A percentile compares a stretch with the other conserved stretches of the same genome.
These are phyloP conservation scores for Fraxinus velutina DNA, from an alignment of 305 asterid species.

Conservation along the genomic window DNA sequence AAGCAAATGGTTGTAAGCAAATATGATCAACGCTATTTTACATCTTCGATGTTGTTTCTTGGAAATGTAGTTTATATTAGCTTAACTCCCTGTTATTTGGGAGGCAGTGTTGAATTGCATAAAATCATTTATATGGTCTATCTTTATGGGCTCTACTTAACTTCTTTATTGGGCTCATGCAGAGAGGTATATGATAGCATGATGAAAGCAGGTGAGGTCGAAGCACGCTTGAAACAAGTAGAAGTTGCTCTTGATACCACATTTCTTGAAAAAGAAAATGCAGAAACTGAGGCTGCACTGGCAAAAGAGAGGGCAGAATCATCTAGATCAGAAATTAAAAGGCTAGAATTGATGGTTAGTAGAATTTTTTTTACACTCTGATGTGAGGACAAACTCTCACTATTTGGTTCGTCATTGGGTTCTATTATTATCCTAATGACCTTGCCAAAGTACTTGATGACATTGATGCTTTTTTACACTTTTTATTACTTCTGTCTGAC, in stretches of 20 bases:
- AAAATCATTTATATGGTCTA: slow-evolving; percentile 20
- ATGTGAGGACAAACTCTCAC: slow-evolving; percentile 13
- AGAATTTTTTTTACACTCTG: slow-evolving; percentile 16
- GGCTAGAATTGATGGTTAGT: slow-evolving; percentile 69
- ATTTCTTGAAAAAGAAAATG: slow-evolving; percentile 60
- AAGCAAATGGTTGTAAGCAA: slow-evolving; percentile 7
- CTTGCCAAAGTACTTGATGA: slow-evolving; percentile 6
- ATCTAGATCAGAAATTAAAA: slow-evolving; percentile 60
- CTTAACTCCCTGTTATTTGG: slow-evolving; percentile 3
- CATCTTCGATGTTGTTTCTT: not conserved
- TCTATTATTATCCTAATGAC: not conserved
- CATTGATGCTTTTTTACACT: not conserved
- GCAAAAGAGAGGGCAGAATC: slow-evolving; percentile 63
- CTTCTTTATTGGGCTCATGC: slow-evolving; percentile 27
- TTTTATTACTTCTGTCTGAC: not conserved
- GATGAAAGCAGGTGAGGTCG: slow-evolving; percentile 64
- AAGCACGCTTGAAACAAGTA: slow-evolving; percentile 57
- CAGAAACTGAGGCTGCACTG: slow-evolving; percentile 64
- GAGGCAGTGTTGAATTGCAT: slow-evolving; percentile 27
- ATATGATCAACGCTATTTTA: slow-evolving; percentile 2
- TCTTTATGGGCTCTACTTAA: slow-evolving; percentile 21
- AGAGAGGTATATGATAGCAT: slow-evolving; percentile 80
- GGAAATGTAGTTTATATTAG: not conserved
- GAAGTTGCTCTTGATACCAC: slow-evolving; percentile 72
- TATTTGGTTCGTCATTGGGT: not conserved